These are phyloP conservation scores for Pseudogymnoascus pannorum DNA, from an alignment of 2,329 filamentous ascomycete genomes.

Conservation along the genomic window DNA sequence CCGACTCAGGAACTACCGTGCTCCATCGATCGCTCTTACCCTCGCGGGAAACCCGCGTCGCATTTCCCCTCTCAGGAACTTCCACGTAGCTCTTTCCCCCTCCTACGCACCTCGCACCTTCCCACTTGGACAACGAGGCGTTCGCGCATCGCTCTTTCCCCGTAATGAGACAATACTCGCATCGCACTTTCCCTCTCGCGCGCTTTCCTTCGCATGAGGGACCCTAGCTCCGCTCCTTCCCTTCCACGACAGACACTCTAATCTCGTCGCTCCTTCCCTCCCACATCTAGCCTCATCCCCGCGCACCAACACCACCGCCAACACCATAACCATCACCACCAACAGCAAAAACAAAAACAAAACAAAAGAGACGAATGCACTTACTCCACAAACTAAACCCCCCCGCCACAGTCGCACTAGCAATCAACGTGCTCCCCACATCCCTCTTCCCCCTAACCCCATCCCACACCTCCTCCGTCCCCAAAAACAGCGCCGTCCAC, in stretches of 20 bases:
- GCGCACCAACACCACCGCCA: not conserved
- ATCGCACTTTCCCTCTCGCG: not conserved
- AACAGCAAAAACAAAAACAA: conserved; percentile 6
- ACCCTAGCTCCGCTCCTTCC: not conserved
- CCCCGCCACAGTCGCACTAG: conserved; percentile 77
- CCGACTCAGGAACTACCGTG: too few relatives aligned
- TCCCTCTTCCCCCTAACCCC: conserved; percentile 62
- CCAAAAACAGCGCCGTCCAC: conserved; percentile 70
- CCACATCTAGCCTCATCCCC: not conserved
- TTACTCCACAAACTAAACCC: conserved; percentile 80
- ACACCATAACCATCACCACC: not conserved
- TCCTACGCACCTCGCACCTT: too few relatives aligned
- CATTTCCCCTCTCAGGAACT: too few relatives aligned
- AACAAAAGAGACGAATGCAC: conserved; percentile 30
- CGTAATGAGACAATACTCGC: too few relatives aligned
- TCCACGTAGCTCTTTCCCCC: not conserved
- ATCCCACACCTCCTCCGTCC: conserved; percentile 81
- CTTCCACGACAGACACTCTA: not conserved
- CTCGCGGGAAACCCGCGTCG: not conserved
- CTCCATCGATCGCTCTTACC: not conserved
- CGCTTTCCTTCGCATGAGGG: too few relatives aligned
- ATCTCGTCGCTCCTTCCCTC: not conserved
- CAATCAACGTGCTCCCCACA: conserved; percentile 71
- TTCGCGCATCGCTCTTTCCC: too few relatives aligned
- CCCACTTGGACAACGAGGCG: too few relatives aligned